Evolutionary conservation across 2,329 filamentous ascomycete genomes (phyloP), one percentile per base, ranked within the genome.

Genomic region (Fusarium nanum): DNA sequence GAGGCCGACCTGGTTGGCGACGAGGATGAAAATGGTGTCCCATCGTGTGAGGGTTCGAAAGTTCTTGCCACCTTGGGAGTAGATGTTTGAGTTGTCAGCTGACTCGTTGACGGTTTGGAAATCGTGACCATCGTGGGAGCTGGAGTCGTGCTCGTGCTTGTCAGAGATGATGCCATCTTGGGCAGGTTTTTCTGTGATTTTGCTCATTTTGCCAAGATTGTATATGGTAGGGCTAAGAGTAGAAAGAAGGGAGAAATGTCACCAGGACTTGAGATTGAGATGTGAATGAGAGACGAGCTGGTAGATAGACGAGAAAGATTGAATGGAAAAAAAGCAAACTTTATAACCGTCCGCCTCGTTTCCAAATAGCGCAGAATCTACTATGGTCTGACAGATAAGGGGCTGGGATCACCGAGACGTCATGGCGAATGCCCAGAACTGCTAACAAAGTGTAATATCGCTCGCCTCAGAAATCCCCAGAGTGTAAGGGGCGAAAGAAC

Each of bases 1-100:
- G 7, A 77, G 71, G 27, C 70, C 73, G 55, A 76, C 67, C 47
- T 76, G 73, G 22, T 75, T 75, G 16, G 73, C 67, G 8, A 75
- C 68, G 6, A 75, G 61, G 8, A 73, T 65, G 14, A 75, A 73
- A 20, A 74, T 69, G 8, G 72, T 73, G 23, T 73, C 72, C 70
- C 72, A 74, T 46, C 72, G 23, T 20, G 69, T 71, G 8, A 75
- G 54, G 1, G 73, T 75, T 18, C 73, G 67, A 41, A 72, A 75
- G 42, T 64, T 72, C 18, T 75, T 74, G 45, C 69, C 71, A 6
- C 73, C 73, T 41, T 73, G 69, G 1, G 57, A 68, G 22, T 70
- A 72, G 34, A 72, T 72, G 42, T 72, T 72, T 46, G 47, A 47
- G 32, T 72, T 72, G 20, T 72, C 69, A 16, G 50, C 55, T 9